Evolutionary conservation across 2,329 filamentous ascomycete species (phyloP), one percentile per base, ranked within the genome.

Genomic region (Colletotrichum tofieldiae): DNA sequence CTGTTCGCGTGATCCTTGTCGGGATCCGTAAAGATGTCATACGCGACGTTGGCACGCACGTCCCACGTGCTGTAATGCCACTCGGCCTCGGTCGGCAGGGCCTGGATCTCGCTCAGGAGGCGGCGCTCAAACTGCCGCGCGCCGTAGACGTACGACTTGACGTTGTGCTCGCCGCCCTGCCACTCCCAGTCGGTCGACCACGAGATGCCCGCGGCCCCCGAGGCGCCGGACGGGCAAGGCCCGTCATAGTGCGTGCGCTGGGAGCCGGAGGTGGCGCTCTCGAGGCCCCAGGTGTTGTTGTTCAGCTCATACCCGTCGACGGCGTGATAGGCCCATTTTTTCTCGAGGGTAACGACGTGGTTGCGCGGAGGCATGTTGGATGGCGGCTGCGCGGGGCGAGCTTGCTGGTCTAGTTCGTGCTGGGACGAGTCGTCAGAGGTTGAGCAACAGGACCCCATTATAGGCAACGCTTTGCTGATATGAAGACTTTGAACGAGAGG

Each of bases 21-120:
- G 37, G 79, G 77, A 9, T 83, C 82, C 20, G 89, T 89, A 81
- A 92, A 92, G 62, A 92, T 79, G 77, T 92, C 89, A 76, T 90
- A 92, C 18, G 89, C 84, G 20, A 92, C 90, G 76, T 92, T 86
- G 64, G 88, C 88, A 43, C 89, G 81, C 60, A 91, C 78, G 66
- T 81, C 77, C 62, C 79, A 82, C 71, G 85, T 86, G 39, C 83
- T 83, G 80, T 91, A 90, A 43, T 81, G 72, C 80, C 82, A 84
- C 26, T 76, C 74, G 63, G 80, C 79, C 8, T 78, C 79, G 0
- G 80, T 81, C 12, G 79, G 79, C 68, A 86, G 79, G 55, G 76
- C 78, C 8, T 58, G 66, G 67, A 85, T 82, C 45, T 78, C 76
- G 14, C 75, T 77, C 54, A 85, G 76, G 29, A 78, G 76, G 29